Evolutionary conservation across 2,329 filamentous ascomycete genomes (phyloP), one percentile per base, ranked within the genome.

Genomic region (Monosporascus sp.): DNA sequence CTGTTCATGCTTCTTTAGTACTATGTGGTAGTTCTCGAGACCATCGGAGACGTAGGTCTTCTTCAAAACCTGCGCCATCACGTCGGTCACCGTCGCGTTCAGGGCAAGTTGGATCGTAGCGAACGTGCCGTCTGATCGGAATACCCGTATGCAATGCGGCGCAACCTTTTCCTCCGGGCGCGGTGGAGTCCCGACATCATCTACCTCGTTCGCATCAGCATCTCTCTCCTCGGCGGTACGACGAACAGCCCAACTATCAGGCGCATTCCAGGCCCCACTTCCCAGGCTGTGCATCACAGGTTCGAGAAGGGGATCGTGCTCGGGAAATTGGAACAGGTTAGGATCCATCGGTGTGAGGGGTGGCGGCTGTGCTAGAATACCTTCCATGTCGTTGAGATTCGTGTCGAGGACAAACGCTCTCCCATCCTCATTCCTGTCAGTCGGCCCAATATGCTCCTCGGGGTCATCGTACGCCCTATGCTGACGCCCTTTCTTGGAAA

Each of bases 171-270:
- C 88, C 52, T 93, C 88, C 2, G 86, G 82, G 49, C 83, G 82
- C 7, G 83, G 78, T n/a, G 84, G 80, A 49, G 83, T 81, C 47
- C 83, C 85, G 27, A 80, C 76, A 52, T 93, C 88, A 57, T 91
- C 88, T 16, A 82, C 75, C 53, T 91, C 88, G 1, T 77, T 74
- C 5, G 68, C 73, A 61, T 76, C 80, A 60, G 79, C 70, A 50
- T 79, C 75, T 57, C 80, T 81, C 52, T 90, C 87, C 61, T 91
- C 86, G 7, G 82, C 83, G 45, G 79, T 79, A 56, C 85, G 86
- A 61, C 89, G 90, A 26, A 97, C 93, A 49, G 90, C 91, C 94
- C 94, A 99, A 68, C 92, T 97, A 69, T 97, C 93, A 1, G 94
- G 93, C 3, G 92, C 92, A 69, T 95, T 90, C 93, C 93, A 99